Evolutionary conservation across 768 basidiomycete species (phyloP), one percentile per base, ranked within the genome.

Genomic region (Kwoniella sp.): DNA sequence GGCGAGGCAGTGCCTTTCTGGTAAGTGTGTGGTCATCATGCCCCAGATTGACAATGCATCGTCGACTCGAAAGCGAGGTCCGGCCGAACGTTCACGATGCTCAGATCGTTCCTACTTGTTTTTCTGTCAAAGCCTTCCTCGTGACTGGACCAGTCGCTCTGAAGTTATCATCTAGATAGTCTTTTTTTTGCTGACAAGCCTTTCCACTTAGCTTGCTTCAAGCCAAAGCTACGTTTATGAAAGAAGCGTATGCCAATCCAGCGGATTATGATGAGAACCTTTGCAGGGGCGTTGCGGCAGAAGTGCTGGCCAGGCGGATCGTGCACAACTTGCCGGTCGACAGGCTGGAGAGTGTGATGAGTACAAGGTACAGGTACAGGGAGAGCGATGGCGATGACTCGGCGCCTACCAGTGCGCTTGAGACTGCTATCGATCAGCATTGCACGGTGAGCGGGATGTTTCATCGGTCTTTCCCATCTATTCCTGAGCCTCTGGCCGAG

Each of bases 391-490:
- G 90, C 0, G 91, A 91, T 61, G 80, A 68, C 12, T 78, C 79
- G 9, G 73, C 79, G 4, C 70, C 78, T 4, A 73, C 67, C 8
- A 73, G 71, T 55, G 89, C 90, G 8, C 83, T 96, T 48, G 94
- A 97, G 78, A 82, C 88, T 79, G 93, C 94, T n/a, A 91, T 95
- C 66, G 94, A 97, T 79, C 86, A 91, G 59, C 87, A 92, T 72
- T 92, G 92, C 48, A 81, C 75, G 12, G 91, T 92, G 73, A 41
- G 75, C 60, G 50, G 54, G 51, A 17, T 45, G 34, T 5, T 34
- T 13, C 13, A 5, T 34, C 34, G 34, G 13, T 13, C n/a, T 20
- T 64, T 63, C 22, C 20, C 60, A 26, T 65, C 15, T 62, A 4
- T 23, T 34, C 34, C 5, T 5, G 7, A 34, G 34, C 34, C n/a